Percentiles rank a stretch among this genome's conserved stretches.
Conservation (phyloP, 2,329 filamentous ascomycete genomes). For the Cadophora gregata region DNA sequence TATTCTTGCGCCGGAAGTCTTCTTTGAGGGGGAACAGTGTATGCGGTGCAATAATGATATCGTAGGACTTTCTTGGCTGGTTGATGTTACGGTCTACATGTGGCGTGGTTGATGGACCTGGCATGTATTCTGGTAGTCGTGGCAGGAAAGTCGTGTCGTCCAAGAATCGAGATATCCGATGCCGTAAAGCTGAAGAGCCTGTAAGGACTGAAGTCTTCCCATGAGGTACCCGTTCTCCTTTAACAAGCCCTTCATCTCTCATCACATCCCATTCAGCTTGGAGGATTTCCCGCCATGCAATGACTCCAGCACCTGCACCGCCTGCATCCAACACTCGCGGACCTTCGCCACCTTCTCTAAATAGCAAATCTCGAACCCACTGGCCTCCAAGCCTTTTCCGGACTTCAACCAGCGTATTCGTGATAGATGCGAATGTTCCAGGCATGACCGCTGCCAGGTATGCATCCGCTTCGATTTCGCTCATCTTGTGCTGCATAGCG, state of each 20-base stretch:
- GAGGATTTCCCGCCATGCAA: slow-evolving; percentile 80
- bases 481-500: slow-evolving; percentile 70
- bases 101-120: slow-evolving; percentile 64
- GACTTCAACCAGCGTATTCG: slow-evolving; percentile 73
- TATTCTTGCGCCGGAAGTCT: slow-evolving; percentile 75
- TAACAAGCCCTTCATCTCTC: slow-evolving; percentile 54
- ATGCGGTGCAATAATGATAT: slow-evolving; percentile 90
- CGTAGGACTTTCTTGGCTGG: slow-evolving; percentile 76
- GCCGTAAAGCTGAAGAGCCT: slow-evolving; percentile 75
- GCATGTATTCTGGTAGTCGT: slow-evolving; percentile 84
- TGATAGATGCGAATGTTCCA: slow-evolving; percentile 70
- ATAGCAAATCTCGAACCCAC: slow-evolving; percentile 71
- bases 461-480: slow-evolving; percentile 75
- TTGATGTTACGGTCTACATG: slow-evolving; percentile 63
- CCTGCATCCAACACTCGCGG: slow-evolving; percentile 77
- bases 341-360: slow-evolving; percentile 58
- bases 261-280: slow-evolving; percentile 82
- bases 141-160: slow-evolving; percentile 92
- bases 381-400: slow-evolving; percentile 72
- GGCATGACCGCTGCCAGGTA: slow-evolving; percentile 75
- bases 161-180: slow-evolving; percentile 77
- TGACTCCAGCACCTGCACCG: slow-evolving; percentile 72
- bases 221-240: slow-evolving; percentile 57
- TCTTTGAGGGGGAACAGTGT: slow-evolving; percentile 78
- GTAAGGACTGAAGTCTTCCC: slow-evolving; percentile 84